Percentiles rank a stretch among this genome's conserved stretches.
These are phyloP conservation scores for Coccomyxa subellipsoidea DNA, from an alignment of 163 green algal species.

Conservation along the genomic window DNA sequence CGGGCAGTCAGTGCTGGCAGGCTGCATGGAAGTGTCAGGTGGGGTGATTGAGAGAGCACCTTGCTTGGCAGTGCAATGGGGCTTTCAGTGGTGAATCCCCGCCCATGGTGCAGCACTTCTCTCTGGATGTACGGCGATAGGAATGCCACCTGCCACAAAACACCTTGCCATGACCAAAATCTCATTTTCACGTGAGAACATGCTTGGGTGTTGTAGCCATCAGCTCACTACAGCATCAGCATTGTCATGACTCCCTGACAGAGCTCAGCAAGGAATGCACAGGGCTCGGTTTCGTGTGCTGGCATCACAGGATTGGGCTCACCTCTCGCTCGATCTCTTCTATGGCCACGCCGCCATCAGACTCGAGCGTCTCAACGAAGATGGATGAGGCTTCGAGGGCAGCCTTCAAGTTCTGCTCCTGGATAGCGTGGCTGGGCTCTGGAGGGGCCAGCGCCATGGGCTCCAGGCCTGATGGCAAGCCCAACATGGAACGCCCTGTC, in stretches of 20 bases:
- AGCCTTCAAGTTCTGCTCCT: constrained; percentile 6
- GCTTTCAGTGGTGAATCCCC: constrained; percentile 28
- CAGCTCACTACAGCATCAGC: background rate
- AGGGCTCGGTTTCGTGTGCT: no score
- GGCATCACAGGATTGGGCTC: background rate
- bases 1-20: no score
- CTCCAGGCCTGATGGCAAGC: background rate
- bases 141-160: constrained; percentile 23
- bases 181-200: background rate
- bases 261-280: no score
- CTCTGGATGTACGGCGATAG: constrained; percentile 51
- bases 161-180: background rate
- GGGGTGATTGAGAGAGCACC: constrained; percentile 16
- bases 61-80: constrained; percentile 61
- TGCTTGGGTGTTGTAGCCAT: background rate
- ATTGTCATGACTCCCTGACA: no score
- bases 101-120: constrained; percentile 42
- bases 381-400: background rate
- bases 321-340: constrained; percentile 16
- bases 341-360: background rate
- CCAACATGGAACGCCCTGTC: background rate
- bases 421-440: background rate
- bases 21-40: background rate
- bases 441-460: background rate
- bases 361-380: constrained; percentile 1